Evolutionary conservation across 306 rosid genomes (phyloP).

Genomic region (Cucurbita maxima): DNA sequence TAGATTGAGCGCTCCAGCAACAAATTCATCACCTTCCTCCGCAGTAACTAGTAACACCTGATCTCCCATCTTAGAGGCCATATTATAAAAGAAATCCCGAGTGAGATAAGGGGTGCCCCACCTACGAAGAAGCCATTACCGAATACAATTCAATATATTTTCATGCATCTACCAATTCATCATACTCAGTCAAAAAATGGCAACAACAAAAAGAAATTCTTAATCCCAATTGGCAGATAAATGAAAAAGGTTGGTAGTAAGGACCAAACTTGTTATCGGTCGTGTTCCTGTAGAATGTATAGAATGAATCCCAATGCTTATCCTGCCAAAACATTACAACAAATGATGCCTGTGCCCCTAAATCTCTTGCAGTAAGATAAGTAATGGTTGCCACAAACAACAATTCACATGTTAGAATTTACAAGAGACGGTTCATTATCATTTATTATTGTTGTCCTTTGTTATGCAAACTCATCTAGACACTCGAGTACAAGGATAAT

Average conservation of each 20-base stretch:
- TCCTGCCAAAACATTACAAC: conserved; percentile 40
- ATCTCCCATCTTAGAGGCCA: conserved; percentile 89
- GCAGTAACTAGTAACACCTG: conserved; percentile 69
- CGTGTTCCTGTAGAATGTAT: conserved; percentile 71
- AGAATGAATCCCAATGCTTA: conserved; percentile 84
- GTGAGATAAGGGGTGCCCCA: conserved; percentile 94
- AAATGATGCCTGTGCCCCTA: not conserved
- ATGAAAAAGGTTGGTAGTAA: not conserved
- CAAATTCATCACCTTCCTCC: conserved; percentile 68
- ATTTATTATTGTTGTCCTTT: not conserved
- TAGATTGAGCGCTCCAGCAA: conserved; percentile 93
- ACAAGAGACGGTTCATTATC: not conserved
- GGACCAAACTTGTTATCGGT: conserved; percentile 71
- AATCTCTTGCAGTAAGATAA: not conserved
- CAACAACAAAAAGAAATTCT: not conserved
- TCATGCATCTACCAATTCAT: not conserved
- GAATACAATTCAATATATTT: conserved; percentile 9
- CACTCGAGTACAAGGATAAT: not conserved
- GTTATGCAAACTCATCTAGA: not conserved
- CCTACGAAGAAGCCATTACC: conserved; percentile 29
- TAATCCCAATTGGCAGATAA: conserved; percentile 1
- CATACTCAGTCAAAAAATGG: not conserved
- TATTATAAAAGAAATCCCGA: conserved; percentile 66
- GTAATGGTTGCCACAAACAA: not conserved
- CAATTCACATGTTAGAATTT: not conserved